Evolutionary conservation across 2,329 filamentous ascomycete species (phyloP).

Genomic region (Thermothelomyces thermophilus): DNA sequence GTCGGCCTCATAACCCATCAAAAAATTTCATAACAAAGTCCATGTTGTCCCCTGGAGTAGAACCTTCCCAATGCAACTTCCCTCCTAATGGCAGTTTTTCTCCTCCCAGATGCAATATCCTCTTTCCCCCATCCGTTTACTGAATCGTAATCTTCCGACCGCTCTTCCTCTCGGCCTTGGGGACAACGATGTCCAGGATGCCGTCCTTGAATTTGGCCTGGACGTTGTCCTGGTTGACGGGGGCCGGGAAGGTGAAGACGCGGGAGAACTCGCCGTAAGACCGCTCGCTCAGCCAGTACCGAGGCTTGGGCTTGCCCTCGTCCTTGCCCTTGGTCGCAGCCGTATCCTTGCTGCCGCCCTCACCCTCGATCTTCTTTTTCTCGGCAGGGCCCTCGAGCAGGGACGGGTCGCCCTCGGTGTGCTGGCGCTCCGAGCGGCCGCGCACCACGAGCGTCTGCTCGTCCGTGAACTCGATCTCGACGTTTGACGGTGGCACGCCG

Average conservation of each 20-base stretch:
- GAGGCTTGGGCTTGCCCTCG: constrained; percentile 11
- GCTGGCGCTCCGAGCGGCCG: constrained; percentile 60
- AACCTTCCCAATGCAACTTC: too few relatives aligned
- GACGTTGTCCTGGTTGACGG: constrained; percentile 57
- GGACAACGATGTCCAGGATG: constrained; percentile 56
- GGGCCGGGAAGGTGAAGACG: constrained; percentile 60
- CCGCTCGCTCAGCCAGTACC: constrained; percentile 68
- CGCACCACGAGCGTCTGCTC: constrained; percentile 65
- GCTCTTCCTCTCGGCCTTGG: constrained; percentile 58
- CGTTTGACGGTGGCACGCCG: constrained; percentile 65
- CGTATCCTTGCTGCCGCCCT: constrained; percentile 19
- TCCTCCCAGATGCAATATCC: too few relatives aligned
- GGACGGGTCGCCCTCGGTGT: constrained; percentile 39
- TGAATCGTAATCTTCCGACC: constrained; percentile 48
- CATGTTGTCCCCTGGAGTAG: too few relatives aligned
- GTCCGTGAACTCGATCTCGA: constrained; percentile 75
- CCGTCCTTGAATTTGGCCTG: constrained; percentile 59
- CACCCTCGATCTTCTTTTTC: constrained; percentile 35
- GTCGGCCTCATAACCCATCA: too few relatives aligned
- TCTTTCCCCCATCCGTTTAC: constrained; percentile 28
- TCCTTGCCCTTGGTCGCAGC: neutral
- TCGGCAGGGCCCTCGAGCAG: constrained; percentile 30
- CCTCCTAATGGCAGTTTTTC: too few relatives aligned
- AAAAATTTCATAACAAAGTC: too few relatives aligned
- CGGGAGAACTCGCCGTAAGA: constrained; percentile 61